These are phyloP conservation scores for Iris macrosiphon DNA, from an alignment of 106 monocot species.

Conservation along the genomic window DNA sequence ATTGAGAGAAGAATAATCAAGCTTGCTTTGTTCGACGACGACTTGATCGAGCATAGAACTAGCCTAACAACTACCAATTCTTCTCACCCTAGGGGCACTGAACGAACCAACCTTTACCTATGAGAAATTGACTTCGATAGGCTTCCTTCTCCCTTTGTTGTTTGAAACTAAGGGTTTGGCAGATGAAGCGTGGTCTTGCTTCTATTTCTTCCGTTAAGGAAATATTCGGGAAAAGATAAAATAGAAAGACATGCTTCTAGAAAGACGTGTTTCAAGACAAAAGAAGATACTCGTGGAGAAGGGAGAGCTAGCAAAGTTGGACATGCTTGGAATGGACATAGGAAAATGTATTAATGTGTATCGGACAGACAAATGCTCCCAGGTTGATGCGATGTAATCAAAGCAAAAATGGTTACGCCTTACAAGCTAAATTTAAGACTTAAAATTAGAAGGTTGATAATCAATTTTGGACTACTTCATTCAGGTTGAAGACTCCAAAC, in stretches of 20 bases:
- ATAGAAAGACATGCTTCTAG: slow-evolving; percentile 1
- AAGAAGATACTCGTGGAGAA: slow-evolving; percentile 1
- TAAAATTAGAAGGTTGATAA: too few species aligned
- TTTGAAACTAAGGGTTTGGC: neutral
- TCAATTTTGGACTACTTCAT: too few species aligned
- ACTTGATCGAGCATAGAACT: too few species aligned
- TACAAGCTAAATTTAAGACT: too few species aligned
- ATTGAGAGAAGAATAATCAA: too few species aligned
- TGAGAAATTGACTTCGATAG: neutral
- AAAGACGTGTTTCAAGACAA: neutral
- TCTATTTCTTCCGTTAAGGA: too few species aligned
- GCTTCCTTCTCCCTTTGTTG: neutral
- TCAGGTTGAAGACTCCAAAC: too few species aligned
- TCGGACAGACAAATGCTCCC: slow-evolving; percentile 18
- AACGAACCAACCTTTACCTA: neutral
- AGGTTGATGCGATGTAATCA: slow-evolving; percentile 32
- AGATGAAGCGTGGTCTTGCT: too few species aligned
- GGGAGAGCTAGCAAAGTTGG: slow-evolving; percentile 20
- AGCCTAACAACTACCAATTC: neutral
- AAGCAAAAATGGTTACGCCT: too few species aligned
- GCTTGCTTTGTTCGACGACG: too few species aligned
- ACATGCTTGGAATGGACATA: slow-evolving; percentile 18
- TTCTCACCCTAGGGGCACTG: neutral
- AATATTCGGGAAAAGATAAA: too few species aligned
- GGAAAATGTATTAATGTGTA: slow-evolving; percentile 25